Conservation (phyloP, 768 basidiomycete genomes). For the Termitomyces sp. region DNA sequence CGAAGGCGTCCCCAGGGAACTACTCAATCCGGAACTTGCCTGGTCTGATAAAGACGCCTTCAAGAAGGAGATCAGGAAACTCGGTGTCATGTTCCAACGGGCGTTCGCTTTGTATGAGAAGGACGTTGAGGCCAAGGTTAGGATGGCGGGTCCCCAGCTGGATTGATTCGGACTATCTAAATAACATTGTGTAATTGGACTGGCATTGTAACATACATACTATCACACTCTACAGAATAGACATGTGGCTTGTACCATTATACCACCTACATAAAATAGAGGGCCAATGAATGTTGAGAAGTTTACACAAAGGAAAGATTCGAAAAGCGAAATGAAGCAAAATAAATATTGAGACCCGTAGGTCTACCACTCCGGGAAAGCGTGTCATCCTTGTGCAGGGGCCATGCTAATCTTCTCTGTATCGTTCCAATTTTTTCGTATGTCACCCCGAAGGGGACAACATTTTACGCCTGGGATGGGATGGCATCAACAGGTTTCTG, state of each 20-base stretch:
- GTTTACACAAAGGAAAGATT: neutral
- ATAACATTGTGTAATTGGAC: constrained; percentile 7
- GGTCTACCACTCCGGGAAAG: constrained; percentile 89
- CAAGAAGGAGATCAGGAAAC: constrained; percentile 81
- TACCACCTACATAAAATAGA: no score
- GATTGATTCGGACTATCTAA: constrained; percentile 13
- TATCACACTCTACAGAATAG: constrained; percentile 14
- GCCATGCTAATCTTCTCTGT: constrained; percentile 99
- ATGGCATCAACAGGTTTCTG: constrained; percentile 1
- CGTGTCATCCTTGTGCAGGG: constrained; percentile 99
- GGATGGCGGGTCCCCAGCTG: constrained; percentile 72
- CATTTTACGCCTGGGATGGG: fast-evolving
- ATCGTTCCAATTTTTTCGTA: constrained; percentile 99
- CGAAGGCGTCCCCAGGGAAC: constrained; percentile 85
- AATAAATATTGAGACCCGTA: constrained; percentile 47
- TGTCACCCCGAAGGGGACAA: constrained; percentile 90
- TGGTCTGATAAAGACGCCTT: constrained; percentile 92
- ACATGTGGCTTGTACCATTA: constrained; percentile 3
- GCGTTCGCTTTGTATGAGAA: constrained; percentile 91
- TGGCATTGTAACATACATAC: constrained; percentile 6
- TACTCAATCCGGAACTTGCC: constrained; percentile 85
- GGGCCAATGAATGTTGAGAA: neutral
- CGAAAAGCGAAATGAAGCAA: constrained; percentile 1
- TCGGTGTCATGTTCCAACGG: constrained; percentile 91
- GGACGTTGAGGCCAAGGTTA: constrained; percentile 79